phyloP scores from a whole-genome alignment of 2,329 filamentous ascomycete genomes.

The Aspergillus neoniger region DNA sequence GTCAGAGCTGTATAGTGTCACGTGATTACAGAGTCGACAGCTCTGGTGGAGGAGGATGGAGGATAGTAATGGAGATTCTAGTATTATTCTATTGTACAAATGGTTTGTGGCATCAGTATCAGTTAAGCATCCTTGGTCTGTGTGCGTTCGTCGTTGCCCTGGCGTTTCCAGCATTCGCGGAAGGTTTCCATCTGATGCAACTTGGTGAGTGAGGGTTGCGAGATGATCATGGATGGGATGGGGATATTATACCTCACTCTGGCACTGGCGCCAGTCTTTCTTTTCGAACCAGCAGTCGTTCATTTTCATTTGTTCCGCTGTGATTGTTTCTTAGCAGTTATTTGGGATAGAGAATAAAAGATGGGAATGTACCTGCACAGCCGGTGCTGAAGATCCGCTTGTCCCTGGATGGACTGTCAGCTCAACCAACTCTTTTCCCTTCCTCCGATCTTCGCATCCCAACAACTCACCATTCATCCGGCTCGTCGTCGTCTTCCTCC shows the following conservation, averaged over 20 bases:
- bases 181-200: conserved; percentile 78
- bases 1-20: conserved; percentile 25
- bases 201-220: neutral
- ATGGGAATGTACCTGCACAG: conserved; percentile 67
- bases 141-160: conserved; percentile 84
- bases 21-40: conserved; percentile 20
- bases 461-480: conserved; percentile 79
- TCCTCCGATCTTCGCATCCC: neutral
- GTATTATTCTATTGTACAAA: conserved; percentile 9
- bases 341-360: conserved; percentile 1
- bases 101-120: neutral
- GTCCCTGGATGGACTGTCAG: conserved; percentile 65
- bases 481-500: conserved; percentile 74
- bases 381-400: conserved; percentile 97
- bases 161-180: conserved; percentile 84
- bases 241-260: conserved; percentile 70
- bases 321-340: conserved; percentile 5
- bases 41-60: too few relatives aligned
- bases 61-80: neutral
- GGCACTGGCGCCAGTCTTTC: conserved; percentile 92
- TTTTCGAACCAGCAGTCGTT: conserved; percentile 95
- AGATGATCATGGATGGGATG: neutral
- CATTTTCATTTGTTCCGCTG: conserved; percentile 85
- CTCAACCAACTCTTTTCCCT: neutral
- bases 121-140: conserved; percentile 66